Evolutionary conservation across 305 asterid genomes (phyloP), one percentile per base, ranked within the genome.

Genomic region (Salvia sclarea): DNA sequence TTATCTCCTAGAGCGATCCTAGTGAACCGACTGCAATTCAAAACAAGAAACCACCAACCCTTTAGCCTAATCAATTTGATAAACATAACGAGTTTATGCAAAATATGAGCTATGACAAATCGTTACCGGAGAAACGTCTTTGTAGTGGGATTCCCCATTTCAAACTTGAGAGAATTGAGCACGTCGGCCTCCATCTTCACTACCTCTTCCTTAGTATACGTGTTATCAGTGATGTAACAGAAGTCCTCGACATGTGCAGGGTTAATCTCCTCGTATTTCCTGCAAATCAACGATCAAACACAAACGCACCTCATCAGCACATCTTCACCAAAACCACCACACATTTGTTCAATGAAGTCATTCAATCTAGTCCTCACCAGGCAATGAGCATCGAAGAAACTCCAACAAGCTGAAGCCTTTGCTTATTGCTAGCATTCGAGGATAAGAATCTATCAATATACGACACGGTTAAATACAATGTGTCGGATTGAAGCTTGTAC

Each of bases 311-410:
- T 61, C 4, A 64, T 13, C 4, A 5, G n/a, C 11, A n/a, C 4
- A 5, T 1, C 5, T 4, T 1, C 16, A n/a, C 44, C 0, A 25
- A n/a, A n/a, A n/a, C n/a, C 4, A 11, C 41, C 3, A 9, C 28
- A 20, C 12, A 40, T 25, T 30, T 6, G 6, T 25, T 8, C 35
- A 28, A 56, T 1, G 40, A 47, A 16, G 4, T 43, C 7, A 3
- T 7, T 50, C n/a, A 30, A 64, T 2, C 2, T 4, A 65, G 61
- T 12, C 18, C 85, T 76, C 77, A 83, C 85, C 85, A 85, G 69
- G 96, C 95, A 80, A 92, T 77, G 35, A 89, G 89, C 96, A 92
- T 89, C 18, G 96, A 86, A 8, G 98, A 83, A 67, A 87, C 96
- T 6, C 98, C 98, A 48, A 92, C 83, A 76, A 90, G 97, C 81